Base-by-base conservation (phyloP, 2,329 filamentous ascomycete species). In the Aspergillus fumigatus region DNA sequence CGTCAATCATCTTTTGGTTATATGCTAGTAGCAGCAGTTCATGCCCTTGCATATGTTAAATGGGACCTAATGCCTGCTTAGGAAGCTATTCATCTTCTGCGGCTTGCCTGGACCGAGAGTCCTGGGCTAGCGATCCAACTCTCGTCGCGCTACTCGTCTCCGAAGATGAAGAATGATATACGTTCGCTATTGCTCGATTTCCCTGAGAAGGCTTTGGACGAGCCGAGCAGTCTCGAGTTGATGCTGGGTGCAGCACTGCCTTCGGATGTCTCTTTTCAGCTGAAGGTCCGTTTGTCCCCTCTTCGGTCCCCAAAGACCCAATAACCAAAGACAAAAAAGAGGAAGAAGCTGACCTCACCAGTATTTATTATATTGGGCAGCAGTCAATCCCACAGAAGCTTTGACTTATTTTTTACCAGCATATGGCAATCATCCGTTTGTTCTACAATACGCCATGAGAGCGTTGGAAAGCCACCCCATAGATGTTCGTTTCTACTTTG, bases 401-500 rank as follows among this genome's bases (percentile, higher is more conserved):
- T 88, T 95, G 6, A 96, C 92, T 0, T 92, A 95, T 75, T 97
- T 99, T 78, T 73, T 96, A 64, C 95, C 95, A 0, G 86, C 88
- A 1, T 99, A 95, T 72, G 86, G 87, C 43, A 93, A 96, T 67
- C 88, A 99, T 68, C 90, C 95, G 0, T 95, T 92, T 74, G 82
- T 99, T 53, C 85, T 97, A 41, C 95, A 99, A 73, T 99, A 97
- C 73, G 94, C 94, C 1, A 96, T 99, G 87, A 86, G 92, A 66
- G 90, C 94, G 3, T 76, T 99, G 50, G 94, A 99, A 70, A 92
- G 89, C 64, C 94, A 99, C 68, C 88, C 92, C 0, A 88, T 97
- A n/a, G 94, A 97, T 70, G 87, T 97, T 21, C 96, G 93, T 0
- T 99, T 99, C 80, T 99, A 97, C 76, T 97, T 97, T 69, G 94